Evolutionary conservation across 2,329 filamentous ascomycete species (phyloP).

Genomic region (Colletotrichum aenigma): DNA sequence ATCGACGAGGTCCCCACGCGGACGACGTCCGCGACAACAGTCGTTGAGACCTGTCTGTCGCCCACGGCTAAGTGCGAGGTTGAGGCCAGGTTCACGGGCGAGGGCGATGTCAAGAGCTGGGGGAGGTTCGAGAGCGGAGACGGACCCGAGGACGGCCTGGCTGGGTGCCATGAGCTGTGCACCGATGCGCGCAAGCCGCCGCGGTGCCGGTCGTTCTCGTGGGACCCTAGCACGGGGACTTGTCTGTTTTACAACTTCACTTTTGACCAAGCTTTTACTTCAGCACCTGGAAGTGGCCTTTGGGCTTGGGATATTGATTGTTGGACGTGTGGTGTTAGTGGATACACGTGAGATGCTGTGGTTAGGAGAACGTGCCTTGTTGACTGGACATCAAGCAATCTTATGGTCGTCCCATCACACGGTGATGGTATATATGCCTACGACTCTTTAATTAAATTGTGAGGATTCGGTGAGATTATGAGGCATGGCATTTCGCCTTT

Average conservation of each 20-base stretch:
- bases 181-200: background rate
- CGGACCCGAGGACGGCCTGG: background rate
- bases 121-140: background rate
- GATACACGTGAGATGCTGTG: background rate
- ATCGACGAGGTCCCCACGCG: background rate
- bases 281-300: background rate
- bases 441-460: too few relatives aligned
- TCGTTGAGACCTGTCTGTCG: background rate
- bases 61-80: background rate
- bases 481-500: too few relatives aligned
- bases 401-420: too few relatives aligned
- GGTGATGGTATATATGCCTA: too few relatives aligned
- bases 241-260: background rate
- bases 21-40: background rate
- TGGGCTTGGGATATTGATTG: background rate
- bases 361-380: too few relatives aligned
- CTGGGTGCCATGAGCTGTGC: background rate
- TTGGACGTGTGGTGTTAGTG: background rate
- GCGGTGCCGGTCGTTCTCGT: background rate
- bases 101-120: background rate
- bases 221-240: background rate
- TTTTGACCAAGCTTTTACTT: background rate
- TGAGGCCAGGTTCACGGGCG: background rate
- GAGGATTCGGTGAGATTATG: too few relatives aligned
- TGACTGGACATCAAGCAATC: too few relatives aligned